Base-by-base conservation (phyloP, 2,329 filamentous ascomycete species). In the Colletotrichum sidae region DNA sequence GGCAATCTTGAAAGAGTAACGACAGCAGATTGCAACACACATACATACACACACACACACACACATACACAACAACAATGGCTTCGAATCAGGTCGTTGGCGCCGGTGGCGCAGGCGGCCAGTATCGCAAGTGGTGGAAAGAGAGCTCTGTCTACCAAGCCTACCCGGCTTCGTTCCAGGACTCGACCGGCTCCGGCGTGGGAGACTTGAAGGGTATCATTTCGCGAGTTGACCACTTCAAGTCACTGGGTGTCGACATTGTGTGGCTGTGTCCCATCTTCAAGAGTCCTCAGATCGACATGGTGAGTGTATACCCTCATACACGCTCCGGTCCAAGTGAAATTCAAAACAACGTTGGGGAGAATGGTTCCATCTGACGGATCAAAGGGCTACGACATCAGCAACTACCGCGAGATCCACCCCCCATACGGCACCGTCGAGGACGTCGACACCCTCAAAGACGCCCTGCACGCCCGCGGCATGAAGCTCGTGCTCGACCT, bases 401-500 rank as follows among this genome's bases (percentile, higher is more conserved):
- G 85, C 11, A 85, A 93, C 74, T 93, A 93, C 70, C 83, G 86
- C 69, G 81, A 78, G 39, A 88, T 94, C 55, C 84, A 92, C 68
- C 81, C 86, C 2, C 83, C 83, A 13, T 93, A 92, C 68, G 91
- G 91, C 13, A 88, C 88, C 15, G 78, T 94, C 44, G 79, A 80
- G 55, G 90, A 94, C 72, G 86, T 93, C 25, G 89, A 92, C 54
- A 74, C 78, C 1, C 76, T 93, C 58, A 88, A 90, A 57, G 75
- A 86, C 52, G 84, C 83, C 33, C 84, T 88, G 34, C 89, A 92
- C 65, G 75, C 83, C 38, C 80, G 88, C 2, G 86, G 83, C 2
- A 91, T 93, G 85, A 90, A 88, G 73, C 79, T 93, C 10, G 83
- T 93, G 25, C 84, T 93, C 69, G 91, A 93, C 71, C 78, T 93